phyloP scores from a whole-genome alignment of 495 filamentous ascomycete genomes.

The Talaromyces thailandensis region DNA sequence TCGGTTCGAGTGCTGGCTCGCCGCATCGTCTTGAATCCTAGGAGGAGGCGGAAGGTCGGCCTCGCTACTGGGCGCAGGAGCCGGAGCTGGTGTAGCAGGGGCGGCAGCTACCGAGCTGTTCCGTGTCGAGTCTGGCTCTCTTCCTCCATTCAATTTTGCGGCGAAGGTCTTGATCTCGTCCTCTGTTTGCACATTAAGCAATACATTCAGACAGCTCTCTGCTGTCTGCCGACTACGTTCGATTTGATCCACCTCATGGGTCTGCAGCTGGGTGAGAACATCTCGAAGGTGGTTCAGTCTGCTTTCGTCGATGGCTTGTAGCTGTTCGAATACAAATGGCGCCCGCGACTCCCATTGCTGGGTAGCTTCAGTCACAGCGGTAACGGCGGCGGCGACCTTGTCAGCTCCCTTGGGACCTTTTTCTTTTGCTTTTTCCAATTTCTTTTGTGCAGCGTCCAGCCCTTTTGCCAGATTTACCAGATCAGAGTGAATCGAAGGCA shows the following conservation, averaged over 20 bases:
- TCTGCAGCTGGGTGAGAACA: slow-evolving; percentile 84
- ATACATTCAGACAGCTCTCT: slow-evolving; percentile 71
- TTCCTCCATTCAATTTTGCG: slow-evolving; percentile 34
- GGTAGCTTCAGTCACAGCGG: slow-evolving; percentile 65
- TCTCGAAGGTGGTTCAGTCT: slow-evolving; percentile 88
- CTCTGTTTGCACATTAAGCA: slow-evolving; percentile 80
- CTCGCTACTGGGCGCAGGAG: slow-evolving; percentile 7
- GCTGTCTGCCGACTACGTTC: slow-evolving; percentile 67
- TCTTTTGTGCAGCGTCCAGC: slow-evolving; percentile 76
- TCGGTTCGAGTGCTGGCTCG: slow-evolving; percentile 47
- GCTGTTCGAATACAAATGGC: slow-evolving; percentile 88
- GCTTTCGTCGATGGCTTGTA: slow-evolving; percentile 85
- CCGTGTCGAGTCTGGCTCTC: slow-evolving; percentile 11
- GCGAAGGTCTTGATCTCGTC: slow-evolving; percentile 88
- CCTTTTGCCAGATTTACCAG: slow-evolving; percentile 73
- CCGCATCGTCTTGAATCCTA: slow-evolving; percentile 42
- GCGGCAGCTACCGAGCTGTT: slow-evolving; percentile 12
- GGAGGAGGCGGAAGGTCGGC: slow-evolving; percentile 32
- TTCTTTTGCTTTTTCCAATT: slow-evolving; percentile 72
- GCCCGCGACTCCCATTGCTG: slow-evolving; percentile 93
- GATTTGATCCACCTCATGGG: slow-evolving; percentile 83
- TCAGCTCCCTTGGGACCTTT: slow-evolving; percentile 73
- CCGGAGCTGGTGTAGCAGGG: slow-evolving; percentile 5
- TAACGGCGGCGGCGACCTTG: slow-evolving; percentile 68
- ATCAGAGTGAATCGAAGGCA: slow-evolving; percentile 76